phyloP scores from a whole-genome alignment of 768 basidiomycete genomes.

The Kwoniella mangroviensis region DNA sequence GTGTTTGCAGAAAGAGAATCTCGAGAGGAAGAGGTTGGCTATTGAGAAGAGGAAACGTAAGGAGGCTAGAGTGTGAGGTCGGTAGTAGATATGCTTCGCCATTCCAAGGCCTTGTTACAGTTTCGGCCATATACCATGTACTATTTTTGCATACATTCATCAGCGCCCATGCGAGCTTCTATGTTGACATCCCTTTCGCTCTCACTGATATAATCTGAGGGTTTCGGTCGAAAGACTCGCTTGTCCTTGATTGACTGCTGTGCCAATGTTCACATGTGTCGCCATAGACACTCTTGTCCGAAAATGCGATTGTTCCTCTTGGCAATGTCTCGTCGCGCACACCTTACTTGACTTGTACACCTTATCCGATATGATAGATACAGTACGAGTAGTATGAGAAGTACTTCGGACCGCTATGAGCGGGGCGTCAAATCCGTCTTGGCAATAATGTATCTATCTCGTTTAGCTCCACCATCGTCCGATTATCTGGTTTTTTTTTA shows the following conservation, averaged over 20 bases:
- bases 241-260: too few species aligned
- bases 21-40: slow-evolving; percentile 67
- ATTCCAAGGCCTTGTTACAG: neutral
- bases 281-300: neutral
- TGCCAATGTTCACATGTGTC: neutral
- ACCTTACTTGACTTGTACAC: neutral
- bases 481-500: too few species aligned
- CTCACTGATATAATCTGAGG: too few species aligned
- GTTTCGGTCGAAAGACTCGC: too few species aligned
- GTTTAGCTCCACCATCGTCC: neutral
- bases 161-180: too few species aligned
- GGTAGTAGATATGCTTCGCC: neutral
- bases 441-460: neutral
- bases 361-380: neutral
- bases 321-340: neutral
- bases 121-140: neutral
- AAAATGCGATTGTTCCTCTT: neutral
- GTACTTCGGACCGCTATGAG: neutral
- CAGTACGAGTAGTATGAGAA: neutral
- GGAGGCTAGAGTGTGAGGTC: slow-evolving; percentile 52
- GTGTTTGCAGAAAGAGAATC: slow-evolving; percentile 64
- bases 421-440: neutral
- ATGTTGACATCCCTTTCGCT: too few species aligned
- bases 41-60: slow-evolving; percentile 66
- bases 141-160: neutral